Percentiles rank a stretch among this genome's conserved stretches.
Conservation (phyloP, 2,329 filamentous ascomycete genomes). For the Penicillium sp. region DNA sequence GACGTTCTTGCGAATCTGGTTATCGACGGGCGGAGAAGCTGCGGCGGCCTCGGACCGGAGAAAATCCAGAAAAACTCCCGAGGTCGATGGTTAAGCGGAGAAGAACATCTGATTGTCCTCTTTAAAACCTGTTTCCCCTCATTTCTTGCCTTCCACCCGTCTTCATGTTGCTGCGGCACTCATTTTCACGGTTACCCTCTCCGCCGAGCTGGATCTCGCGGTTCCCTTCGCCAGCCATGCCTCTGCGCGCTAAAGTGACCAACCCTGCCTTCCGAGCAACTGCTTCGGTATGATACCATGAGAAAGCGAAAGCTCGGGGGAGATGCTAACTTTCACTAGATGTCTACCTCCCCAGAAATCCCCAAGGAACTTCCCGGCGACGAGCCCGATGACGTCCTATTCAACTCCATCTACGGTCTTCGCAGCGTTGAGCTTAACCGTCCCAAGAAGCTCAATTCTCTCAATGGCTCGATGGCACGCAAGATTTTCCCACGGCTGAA, state of each 20-base stretch:
- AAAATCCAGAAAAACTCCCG: constrained; percentile 28
- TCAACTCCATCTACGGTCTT: constrained; percentile 81
- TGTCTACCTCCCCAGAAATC: constrained; percentile 38
- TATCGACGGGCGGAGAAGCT: constrained; percentile 20
- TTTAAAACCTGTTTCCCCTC: constrained; percentile 13
- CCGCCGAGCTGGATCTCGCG: constrained; percentile 48
- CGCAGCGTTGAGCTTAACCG: constrained; percentile 92
- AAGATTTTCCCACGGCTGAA: constrained; percentile 86
- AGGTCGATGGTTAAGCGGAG: constrained; percentile 27
- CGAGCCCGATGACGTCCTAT: constrained; percentile 85
- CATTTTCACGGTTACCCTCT: constrained; percentile 35
- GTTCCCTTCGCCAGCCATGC: constrained; percentile 57
- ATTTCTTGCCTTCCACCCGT: constrained; percentile 21
- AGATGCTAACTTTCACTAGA: constrained; percentile 32
- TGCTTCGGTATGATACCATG: constrained; percentile 48
- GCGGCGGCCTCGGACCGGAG: constrained; percentile 21
- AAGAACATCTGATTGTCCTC: constrained; percentile 25
- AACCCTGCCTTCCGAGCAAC: constrained; percentile 54
- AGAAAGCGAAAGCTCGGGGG: background rate
- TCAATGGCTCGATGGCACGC: constrained; percentile 89
- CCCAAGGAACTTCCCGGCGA: constrained; percentile 61
- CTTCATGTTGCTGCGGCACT: constrained; percentile 45
- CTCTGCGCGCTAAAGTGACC: constrained; percentile 70
- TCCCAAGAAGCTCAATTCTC: constrained; percentile 82
- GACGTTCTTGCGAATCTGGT: background rate